Percentiles rank a stretch among this genome's conserved stretches.
These are phyloP conservation scores for Glycine latifolia DNA, from an alignment of 306 rosid genomes.

Conservation along the genomic window DNA sequence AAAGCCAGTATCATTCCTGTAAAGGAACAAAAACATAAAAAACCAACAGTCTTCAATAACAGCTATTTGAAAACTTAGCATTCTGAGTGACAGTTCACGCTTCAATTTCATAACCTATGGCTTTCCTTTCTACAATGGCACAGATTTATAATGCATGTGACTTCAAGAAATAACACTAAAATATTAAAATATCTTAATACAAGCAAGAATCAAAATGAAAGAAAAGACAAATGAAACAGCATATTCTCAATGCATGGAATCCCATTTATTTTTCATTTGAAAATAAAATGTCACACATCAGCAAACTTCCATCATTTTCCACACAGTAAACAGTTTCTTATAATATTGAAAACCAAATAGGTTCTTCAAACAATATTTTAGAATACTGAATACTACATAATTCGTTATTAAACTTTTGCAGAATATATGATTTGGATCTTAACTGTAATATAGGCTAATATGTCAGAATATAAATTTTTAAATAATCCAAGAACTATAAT, in stretches of 20 bases:
- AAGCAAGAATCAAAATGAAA: no score
- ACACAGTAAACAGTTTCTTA: not conserved
- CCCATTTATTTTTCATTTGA: not conserved
- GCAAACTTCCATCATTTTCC: slow-evolving; percentile 13
- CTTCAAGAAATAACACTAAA: not conserved
- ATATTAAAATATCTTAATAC: no score
- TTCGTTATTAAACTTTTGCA: slow-evolving; percentile 24
- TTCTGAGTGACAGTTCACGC: not conserved
- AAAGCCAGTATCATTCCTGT: slow-evolving; percentile 73
- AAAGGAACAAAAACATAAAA: slow-evolving; percentile 43
- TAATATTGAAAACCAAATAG: slow-evolving; percentile 14
- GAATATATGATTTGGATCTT: slow-evolving; percentile 28
- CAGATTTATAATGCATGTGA: not conserved
- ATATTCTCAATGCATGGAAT: not conserved
- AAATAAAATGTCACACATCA: slow-evolving; percentile 22
- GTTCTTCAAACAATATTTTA: slow-evolving; percentile 29
- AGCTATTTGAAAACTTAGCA: not conserved
- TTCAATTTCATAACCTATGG: not conserved
- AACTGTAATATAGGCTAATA: not conserved
- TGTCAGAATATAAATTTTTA: not conserved
- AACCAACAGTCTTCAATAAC: slow-evolving; percentile 40
- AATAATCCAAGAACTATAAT: not conserved
- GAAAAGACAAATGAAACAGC: no score
- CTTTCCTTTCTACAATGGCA: slow-evolving; percentile 10
- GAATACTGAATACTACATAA: slow-evolving; percentile 21